phyloP scores from a whole-genome alignment of 2,329 filamentous ascomycete genomes.

The Pseudocercospora crystallina region DNA sequence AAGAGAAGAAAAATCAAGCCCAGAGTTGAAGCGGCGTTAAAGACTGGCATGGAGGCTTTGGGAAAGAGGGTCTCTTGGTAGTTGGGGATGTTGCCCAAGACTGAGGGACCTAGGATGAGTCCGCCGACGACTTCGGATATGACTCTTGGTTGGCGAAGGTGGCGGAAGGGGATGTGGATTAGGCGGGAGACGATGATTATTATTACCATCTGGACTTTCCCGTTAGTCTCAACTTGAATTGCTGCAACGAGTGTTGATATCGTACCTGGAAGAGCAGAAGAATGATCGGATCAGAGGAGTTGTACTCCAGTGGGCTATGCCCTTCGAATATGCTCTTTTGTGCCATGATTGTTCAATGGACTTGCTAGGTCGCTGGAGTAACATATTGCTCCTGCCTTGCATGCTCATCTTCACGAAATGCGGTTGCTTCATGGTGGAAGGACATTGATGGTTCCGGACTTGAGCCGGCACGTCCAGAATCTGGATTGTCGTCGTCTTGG shows the following conservation, averaged over 20 bases:
- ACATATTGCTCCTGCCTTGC: neutral
- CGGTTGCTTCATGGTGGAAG: neutral
- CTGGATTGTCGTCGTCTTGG: no score
- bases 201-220: neutral
- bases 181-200: conserved; percentile 1
- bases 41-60: neutral
- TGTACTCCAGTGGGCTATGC: conserved; percentile 1
- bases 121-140: conserved; percentile 9
- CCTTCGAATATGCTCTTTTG: no score
- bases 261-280: conserved; percentile 7
- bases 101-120: conserved; percentile 4
- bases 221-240: neutral
- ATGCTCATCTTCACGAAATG: neutral
- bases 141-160: conserved; percentile 5
- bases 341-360: no score
- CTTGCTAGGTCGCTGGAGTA: neutral
- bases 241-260: neutral
- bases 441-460: no score
- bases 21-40: neutral
- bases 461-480: no score
- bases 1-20: neutral
- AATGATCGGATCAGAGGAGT: conserved; percentile 6
- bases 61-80: neutral
- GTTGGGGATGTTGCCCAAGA: conserved; percentile 4
- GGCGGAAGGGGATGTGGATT: neutral